Evolutionary conservation across 441 rosid genomes (phyloP), one percentile per base, ranked within the genome.

Genomic region (Populus trichocarpa): DNA sequence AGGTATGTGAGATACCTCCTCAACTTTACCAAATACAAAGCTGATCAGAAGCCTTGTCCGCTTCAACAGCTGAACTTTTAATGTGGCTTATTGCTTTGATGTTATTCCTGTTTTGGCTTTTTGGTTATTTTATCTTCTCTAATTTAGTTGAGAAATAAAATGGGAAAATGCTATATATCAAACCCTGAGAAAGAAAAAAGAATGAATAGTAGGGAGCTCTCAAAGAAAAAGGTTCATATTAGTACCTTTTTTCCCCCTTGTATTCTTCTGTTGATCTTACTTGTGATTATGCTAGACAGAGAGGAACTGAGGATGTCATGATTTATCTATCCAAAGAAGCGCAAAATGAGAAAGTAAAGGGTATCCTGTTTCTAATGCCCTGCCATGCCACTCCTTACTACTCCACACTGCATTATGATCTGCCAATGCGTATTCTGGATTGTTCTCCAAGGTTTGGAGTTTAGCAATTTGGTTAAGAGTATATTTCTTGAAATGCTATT

Each of bases 331-430:
- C 99, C 0, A 82, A 82, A 83, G 97, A 94, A 87, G 97, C 97
- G 67, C 76, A 66, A 69, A 84, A 81, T 69, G 88, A 84, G 79
- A 90, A 88, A 75, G 90, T 92, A 69, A 83, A 86, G 78, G 88
- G 97, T 80, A 72, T 94, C 71, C 77, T 91, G 65, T 91, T 96
- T 85, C 85, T 96, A 66, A 91, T 90, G 99, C 97, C 97, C 26
- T 94, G 98, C 84, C 98, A 94, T 80, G 89, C 97, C 68, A 94
- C 99, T 22, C 99, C 98, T n/a, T 96, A 87, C 84, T 96, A 89
- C 82, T 35, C 38, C 38, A 35, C 38, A 35, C 38, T 35, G 8
- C 38, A 35, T 35, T 35, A 35, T 35, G 38, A 35, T 35, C 38
- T 35, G 38, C 38, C 38, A 5, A 35, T 35, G 38, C 38, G 38